Base-by-base conservation (phyloP, 225 moss, liverwort and hornwort genomes). In the Asterella californica region DNA sequence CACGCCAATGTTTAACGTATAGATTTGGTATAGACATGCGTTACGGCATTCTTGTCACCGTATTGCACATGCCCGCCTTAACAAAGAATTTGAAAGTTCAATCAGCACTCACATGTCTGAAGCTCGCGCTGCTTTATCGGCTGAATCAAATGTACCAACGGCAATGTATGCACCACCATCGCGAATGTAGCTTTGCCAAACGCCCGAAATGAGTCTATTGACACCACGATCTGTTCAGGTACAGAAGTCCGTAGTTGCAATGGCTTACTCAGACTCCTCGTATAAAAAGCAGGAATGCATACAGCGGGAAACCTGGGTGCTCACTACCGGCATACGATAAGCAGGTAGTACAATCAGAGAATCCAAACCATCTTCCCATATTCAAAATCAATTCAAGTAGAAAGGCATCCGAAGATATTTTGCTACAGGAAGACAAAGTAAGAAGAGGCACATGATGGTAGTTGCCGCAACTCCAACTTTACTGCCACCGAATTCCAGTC, bases 141-240 rank as follows among this genome's bases (percentile, higher is more conserved):
- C 83, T 50, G 85, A 84, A 59, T 89, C 85, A 76, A 84, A 91
- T 15, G 89, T 87, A 32, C 84, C 89, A 61, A 89, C 63, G 29
- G 84, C 80, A 75, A 91, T 87, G 68, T 89, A 91, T 69, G 89
- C 87, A 79, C 90, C 89, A 70, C 81, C 86, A 72, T 89, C 84
- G 52, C 84, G 89, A 32, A 91, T 70, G 73, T 79, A 91, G 76
- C 90, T 89, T 86, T 91, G 90, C 87, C 87, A 91, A 42, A 83
- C 69, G 34, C 90, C 89, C 62, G 89, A 91, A 75, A 91, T 80
- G 42, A 91, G 76, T 77, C 89, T 83, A 67, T 81, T 89, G 29
- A 91, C 90, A 53, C 90, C 87, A 80, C 75, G 72, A 79, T 91
- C 88, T 90, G 88, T 54, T 82, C 29, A 81, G 22, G 25, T 8